Base-by-base conservation (phyloP, 805 yeast species). In the Torulaspora microellipsoides region DNA sequence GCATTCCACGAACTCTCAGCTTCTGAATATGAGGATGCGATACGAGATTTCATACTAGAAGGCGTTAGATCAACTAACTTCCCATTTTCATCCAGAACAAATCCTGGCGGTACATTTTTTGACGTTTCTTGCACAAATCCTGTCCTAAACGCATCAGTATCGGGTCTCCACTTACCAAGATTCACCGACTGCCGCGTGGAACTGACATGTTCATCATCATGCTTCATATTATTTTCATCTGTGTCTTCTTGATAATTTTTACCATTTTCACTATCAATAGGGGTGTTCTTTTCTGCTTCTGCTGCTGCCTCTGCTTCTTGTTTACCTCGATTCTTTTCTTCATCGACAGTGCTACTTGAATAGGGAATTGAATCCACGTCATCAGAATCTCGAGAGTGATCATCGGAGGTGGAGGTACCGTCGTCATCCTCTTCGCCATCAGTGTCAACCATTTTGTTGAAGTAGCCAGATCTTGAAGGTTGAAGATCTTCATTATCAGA, bases 101-200 rank as follows among this genome's bases (percentile, higher is more conserved):
- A 65, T 13, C 51, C 78, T 3, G 64, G 61, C 12, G 64, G 64
- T 3, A 54, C 52, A 41, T 52, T 55, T 51, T 37, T 67, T 62
- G 53, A 67, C 64, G 45, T 72, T 52, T 34, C 66, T 28, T 60
- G 57, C 67, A 75, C 48, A 67, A 77, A 35, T 65, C 68, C 42
- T 65, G 73, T 34, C 51, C 65, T 53, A 28, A 49, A 47, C 4
- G 61, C 53, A 28, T 53, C 59, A 15, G 83, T 78, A 52, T 79
- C 75, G 2, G 84, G 84, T 55, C 71, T 73, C 85, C 85, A 80
- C 23, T 47, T 52, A 14, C 51, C 56, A 9, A 48, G 38, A 28
- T 49, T 54, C 2, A 46, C 47, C 1, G 56, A 49, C 31, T 52
- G 46, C 31, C 53, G 47, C 9, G 47, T 45, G 12, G 45, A 38